These are phyloP conservation scores for Raffaelea ambrosiae DNA, from an alignment of 2,329 filamentous ascomycete genomes.

Conservation along the genomic window DNA sequence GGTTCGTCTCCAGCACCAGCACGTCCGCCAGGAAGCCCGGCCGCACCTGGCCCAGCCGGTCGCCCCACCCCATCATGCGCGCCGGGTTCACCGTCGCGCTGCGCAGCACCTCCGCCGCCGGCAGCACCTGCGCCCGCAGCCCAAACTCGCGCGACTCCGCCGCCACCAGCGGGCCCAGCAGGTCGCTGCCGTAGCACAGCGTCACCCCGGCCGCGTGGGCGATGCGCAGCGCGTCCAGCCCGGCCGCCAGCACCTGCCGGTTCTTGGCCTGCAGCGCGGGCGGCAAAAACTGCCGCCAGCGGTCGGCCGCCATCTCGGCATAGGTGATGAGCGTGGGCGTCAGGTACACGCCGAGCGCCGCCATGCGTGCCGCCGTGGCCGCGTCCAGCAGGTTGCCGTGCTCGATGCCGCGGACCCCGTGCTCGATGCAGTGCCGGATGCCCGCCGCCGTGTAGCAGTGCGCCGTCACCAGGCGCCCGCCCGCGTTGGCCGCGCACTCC, in stretches of 20 bases:
- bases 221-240: conserved; percentile 34
- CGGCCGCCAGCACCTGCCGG: conserved; percentile 33
- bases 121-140: conserved; percentile 32
- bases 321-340: conserved; percentile 45
- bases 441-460: conserved; percentile 42
- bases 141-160: conserved; percentile 42
- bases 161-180: conserved; percentile 38
- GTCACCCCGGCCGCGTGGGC: conserved; percentile 40
- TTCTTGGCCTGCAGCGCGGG: conserved; percentile 36
- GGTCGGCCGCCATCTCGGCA: conserved; percentile 32
- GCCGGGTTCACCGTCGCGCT: conserved; percentile 43
- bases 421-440: conserved; percentile 40
- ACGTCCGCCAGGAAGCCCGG: conserved; percentile 41
- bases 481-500: conserved; percentile 30
- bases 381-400: conserved; percentile 29
- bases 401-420: conserved; percentile 42
- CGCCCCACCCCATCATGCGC: conserved; percentile 31
- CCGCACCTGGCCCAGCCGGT: conserved; percentile 37
- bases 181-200: conserved; percentile 45
- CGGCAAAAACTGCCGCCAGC: conserved; percentile 32
- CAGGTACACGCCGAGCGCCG: conserved; percentile 34
- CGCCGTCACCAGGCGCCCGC: conserved; percentile 45
- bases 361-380: conserved; percentile 36
- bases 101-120: conserved; percentile 33
- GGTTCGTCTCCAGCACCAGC: conserved; percentile 38